A percentile compares a stretch with the other conserved stretches of the same genome.
Evolutionary conservation across 371 early-diverging fungal species (phyloP).

Genomic region (Batkoa obscura): DNA sequence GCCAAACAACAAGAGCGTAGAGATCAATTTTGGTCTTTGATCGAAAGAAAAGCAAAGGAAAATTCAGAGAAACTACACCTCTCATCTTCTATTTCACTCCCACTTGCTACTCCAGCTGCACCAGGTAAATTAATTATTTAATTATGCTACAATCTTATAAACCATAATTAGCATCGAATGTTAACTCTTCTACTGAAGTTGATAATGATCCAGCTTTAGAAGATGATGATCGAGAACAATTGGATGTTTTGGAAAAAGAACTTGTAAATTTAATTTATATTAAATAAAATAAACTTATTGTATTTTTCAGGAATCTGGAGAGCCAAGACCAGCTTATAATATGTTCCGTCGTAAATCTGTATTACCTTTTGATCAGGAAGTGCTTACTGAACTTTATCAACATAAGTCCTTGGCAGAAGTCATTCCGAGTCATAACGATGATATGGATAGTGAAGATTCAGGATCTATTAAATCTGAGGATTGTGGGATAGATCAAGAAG

Average conservation of each 20-base stretch:
- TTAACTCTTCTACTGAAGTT: constrained; percentile 11
- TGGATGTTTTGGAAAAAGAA: constrained; percentile 20
- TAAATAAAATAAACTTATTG: constrained; percentile 2
- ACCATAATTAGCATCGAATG: neutral
- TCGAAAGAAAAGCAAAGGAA: constrained; percentile 37
- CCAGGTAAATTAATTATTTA: neutral
- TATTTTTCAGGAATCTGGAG: constrained; percentile 12
- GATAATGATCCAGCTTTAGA: constrained; percentile 14
- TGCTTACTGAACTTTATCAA: constrained; percentile 58
- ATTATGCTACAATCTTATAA: neutral
- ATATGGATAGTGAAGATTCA: neutral
- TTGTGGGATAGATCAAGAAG: too few species aligned
- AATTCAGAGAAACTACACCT: constrained; percentile 17
- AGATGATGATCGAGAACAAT: constrained; percentile 11
- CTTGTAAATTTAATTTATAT: constrained; percentile 18
- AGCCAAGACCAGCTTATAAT: constrained; percentile 29
- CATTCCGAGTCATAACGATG: constrained; percentile 26
- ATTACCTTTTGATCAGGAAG: constrained; percentile 70
- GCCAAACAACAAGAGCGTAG: constrained; percentile 66
- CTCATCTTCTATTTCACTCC: neutral
- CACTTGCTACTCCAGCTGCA: neutral
- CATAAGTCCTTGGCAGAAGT: constrained; percentile 75
- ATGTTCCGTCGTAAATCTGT: constrained; percentile 81
- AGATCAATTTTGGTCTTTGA: constrained; percentile 63
- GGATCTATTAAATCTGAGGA: too few species aligned